Base-by-base conservation (phyloP, 2,329 filamentous ascomycete species). In the Coleophoma crateriformis region DNA sequence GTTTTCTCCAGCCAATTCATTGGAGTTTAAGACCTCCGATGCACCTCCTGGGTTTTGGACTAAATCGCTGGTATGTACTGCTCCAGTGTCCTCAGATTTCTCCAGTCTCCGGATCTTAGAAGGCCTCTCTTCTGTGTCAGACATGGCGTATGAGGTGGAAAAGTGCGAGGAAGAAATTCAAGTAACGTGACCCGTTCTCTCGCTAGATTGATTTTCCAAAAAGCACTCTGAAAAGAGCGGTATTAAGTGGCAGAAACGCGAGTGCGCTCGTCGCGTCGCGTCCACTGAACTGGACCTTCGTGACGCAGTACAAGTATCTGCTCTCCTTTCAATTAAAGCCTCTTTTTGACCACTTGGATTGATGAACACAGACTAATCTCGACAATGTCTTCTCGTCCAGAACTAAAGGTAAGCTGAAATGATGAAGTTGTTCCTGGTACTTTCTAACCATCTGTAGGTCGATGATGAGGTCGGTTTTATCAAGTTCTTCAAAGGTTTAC, bases 391-490 rank as follows among this genome's bases (percentile, higher is more conserved):
- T 87, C 85, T 46, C 74, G 85, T 62, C 85, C 85, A 50, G 85
- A 88, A 64, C 68, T 88, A 46, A 88, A 87, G 79, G 85, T 85
- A 67, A 34, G 49, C 45, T 52, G 38, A 50, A 14, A 22, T 33
- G 47, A 47, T 41, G 40, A 41, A 12, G n/a, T 48, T 14, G 37
- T 40, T 7, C 45, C 47, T 14, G 37, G 17, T 13, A 32, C 37
- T 32, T 40, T 59, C 49, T 55, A 54, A 57, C 49, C 19, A 10
- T 44, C 2, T 34, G 12, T 49, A 91, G 87, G 89, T 97, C 66
- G 95, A 99, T 64, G 94, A 99, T 66, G 94, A 99, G 74, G 84
- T 86, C 64, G 90, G 92, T 58, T 99, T 99, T 76, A 96, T 97
- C 72, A 89, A 86, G 60, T 95, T 90, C 73, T 99, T 95, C 76